phyloP scores from a whole-genome alignment of 495 filamentous ascomycete species.

The Aspergillus olivimuriae region DNA sequence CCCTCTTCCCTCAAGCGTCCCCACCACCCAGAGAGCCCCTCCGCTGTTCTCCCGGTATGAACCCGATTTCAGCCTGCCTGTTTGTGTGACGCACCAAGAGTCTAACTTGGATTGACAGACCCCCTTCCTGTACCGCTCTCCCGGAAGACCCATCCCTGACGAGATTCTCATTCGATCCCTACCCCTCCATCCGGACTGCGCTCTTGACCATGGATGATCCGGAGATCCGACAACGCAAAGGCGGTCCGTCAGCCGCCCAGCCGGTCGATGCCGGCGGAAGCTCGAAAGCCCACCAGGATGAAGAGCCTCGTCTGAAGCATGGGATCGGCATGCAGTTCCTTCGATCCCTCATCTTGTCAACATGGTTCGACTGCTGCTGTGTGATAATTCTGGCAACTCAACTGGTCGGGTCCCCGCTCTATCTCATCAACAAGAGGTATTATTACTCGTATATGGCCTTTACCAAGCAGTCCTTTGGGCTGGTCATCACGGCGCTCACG shows the following conservation, averaged over 20 bases:
- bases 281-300: constrained; percentile 19
- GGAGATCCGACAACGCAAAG: constrained; percentile 40
- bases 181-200: background rate
- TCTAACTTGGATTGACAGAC: no score
- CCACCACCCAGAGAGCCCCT: no score
- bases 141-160: no score
- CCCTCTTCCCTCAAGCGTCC: no score
- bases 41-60: no score
- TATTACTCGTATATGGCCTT: constrained; percentile 62
- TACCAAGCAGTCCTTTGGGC: constrained; percentile 57
- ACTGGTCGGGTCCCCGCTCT: constrained; percentile 51
- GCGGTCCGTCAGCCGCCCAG: constrained; percentile 7
- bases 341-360: constrained; percentile 53
- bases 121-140: no score
- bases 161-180: no score
- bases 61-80: no score
- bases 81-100: no score
- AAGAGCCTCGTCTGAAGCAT: constrained; percentile 56
- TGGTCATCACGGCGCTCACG: constrained; percentile 54
- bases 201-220: constrained; percentile 27
- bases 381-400: constrained; percentile 48
- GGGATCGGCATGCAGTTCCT: constrained; percentile 56
- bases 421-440: constrained; percentile 51
- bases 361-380: constrained; percentile 59
- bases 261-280: background rate